Evolutionary conservation across 2,329 filamentous ascomycete genomes (phyloP), one percentile per base, ranked within the genome.

Genomic region (Ophiostoma pallidulum): DNA sequence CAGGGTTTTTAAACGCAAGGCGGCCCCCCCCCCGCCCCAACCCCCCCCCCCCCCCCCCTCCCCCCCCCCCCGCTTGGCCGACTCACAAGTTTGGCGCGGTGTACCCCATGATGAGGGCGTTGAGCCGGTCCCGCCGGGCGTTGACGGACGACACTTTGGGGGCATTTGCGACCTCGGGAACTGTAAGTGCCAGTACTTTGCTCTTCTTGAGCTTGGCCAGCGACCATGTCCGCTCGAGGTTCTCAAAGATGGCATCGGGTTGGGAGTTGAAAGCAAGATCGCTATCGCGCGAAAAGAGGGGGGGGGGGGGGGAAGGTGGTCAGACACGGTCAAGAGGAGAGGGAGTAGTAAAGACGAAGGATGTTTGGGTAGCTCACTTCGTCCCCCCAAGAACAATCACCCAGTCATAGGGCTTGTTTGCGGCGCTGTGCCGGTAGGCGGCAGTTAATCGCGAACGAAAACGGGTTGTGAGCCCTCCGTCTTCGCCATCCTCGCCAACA

Each of bases 371-470:
- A 28, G 5, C 38, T 35, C 57, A 62, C 59, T 84, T 84, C 41
- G 80, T 83, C 3, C 80, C 80, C 8, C 77, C 80, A 2, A 84
- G 69, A 4, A 83, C 62, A 28, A 84, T 71, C 13, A 75, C 71
- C 77, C 78, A 84, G 65, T 82, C 75, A 53, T 67, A 79, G 1
- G 52, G 49, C 7, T 53, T 33, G 18, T 47, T 44, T 29, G 46
- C n/a, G 45, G 24, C 7, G n/a, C 8, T 28, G 6, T 33, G 14
- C 4, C 42, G 37, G 8, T 45, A 45, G 2, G 19, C 9, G 2
- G 10, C 35, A 4, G 52, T 31, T 37, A 63, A 56, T n/a, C 63
- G 55, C 1, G n/a, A 9, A 8, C 48, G 22, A 24, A 58, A 65
- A 19, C 48, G 50, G 5, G 31, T 39, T 5, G 54, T 58, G 4